Evolutionary conservation across 257 asterid genomes (phyloP).

Genomic region (Petunia secreta): DNA sequence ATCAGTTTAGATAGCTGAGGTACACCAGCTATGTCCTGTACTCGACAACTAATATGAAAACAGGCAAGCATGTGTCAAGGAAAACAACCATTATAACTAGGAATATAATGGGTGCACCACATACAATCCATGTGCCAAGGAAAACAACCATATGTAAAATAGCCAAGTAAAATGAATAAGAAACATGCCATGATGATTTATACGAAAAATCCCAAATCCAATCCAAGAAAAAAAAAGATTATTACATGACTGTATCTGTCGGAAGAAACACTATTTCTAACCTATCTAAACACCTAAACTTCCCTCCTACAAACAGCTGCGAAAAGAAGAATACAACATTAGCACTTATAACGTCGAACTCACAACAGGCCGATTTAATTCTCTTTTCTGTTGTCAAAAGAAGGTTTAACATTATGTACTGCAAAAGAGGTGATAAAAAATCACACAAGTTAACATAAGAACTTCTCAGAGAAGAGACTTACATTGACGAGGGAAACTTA

Average conservation of each 20-base stretch:
- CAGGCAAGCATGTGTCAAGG: not conserved
- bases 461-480: slow-evolving; percentile 31
- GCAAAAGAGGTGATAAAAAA: not conserved
- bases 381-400: not conserved
- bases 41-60: not conserved
- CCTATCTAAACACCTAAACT: slow-evolving; percentile 2
- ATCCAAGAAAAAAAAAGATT: not conserved
- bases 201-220: not conserved
- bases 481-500: slow-evolving; percentile 39
- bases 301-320: slow-evolving; percentile 15
- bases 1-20: not conserved
- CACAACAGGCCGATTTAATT: not conserved
- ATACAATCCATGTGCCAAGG: not conserved
- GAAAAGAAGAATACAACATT: not conserved
- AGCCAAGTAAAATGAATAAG: not conserved
- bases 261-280: not conserved
- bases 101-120: not conserved
- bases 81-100: not conserved
- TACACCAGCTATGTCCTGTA: not conserved
- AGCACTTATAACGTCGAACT: not conserved
- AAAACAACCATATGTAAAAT: not conserved
- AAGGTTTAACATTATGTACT: not conserved
- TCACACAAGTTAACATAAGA: slow-evolving; percentile 20
- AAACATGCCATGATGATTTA: not conserved
- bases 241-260: slow-evolving; percentile 17